These are phyloP conservation scores for Phaeomoniella chlamydospora DNA, from an alignment of 2,329 filamentous ascomycete species.

Conservation along the genomic window DNA sequence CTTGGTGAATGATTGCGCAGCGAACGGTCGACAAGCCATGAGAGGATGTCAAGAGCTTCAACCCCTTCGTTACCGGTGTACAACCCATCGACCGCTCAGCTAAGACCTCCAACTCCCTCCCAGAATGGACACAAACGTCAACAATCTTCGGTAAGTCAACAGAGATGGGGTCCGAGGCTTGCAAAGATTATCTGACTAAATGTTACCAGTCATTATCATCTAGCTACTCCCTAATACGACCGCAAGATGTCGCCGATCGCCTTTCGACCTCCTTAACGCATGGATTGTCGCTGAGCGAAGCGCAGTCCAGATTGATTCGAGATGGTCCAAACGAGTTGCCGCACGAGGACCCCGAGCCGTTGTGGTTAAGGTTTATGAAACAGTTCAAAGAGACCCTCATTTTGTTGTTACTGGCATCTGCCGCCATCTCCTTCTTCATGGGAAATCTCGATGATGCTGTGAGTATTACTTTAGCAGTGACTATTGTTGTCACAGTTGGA, in stretches of 20 bases:
- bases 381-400: slow-evolving; percentile 97
- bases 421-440: slow-evolving; percentile 74
- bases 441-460: slow-evolving; percentile 90
- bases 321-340: slow-evolving; percentile 90
- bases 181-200: neutral
- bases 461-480: slow-evolving; percentile 90
- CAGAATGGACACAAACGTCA: slow-evolving; percentile 15
- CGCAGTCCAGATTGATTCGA: slow-evolving; percentile 60
- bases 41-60: slow-evolving; percentile 48
- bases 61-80: slow-evolving; percentile 44
- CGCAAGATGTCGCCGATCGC: slow-evolving; percentile 61
- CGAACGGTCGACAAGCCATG: slow-evolving; percentile 18
- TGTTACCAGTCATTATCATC: slow-evolving; percentile 24
- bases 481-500: slow-evolving; percentile 89
- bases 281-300: slow-evolving; percentile 70
- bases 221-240: slow-evolving; percentile 51
- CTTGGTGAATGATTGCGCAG: neutral
- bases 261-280: slow-evolving; percentile 70
- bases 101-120: slow-evolving; percentile 7
- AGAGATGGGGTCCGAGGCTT: neutral
- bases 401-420: slow-evolving; percentile 76
- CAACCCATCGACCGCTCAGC: slow-evolving; percentile 19
- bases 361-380: slow-evolving; percentile 90
- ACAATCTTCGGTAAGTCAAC: slow-evolving; percentile 6
- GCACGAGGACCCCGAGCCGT: slow-evolving; percentile 79